Percentiles rank a stretch among this genome's conserved stretches.
Evolutionary conservation across 2,329 filamentous ascomycete genomes (phyloP).

Genomic region (Fonsecaea pedrosoi): DNA sequence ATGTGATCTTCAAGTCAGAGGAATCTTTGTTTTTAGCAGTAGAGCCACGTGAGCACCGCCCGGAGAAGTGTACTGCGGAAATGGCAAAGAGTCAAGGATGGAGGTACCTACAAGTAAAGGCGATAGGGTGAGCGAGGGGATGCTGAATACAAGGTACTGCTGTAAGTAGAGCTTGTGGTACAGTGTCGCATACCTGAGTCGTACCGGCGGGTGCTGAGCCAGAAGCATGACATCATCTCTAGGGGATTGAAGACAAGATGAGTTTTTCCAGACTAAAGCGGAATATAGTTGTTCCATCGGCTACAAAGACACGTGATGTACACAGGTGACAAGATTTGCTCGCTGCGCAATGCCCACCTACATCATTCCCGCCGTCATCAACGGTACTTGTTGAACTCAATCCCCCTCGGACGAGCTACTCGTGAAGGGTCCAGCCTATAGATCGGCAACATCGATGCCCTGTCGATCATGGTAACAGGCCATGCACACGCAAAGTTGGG

Average conservation of each 20-base stretch:
- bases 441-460: slow-evolving; percentile 1
- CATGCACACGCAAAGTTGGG: neutral
- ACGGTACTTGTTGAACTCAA: neutral
- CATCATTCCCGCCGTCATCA: neutral
- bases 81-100: too few species aligned
- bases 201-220: too few species aligned
- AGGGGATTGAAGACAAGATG: neutral
- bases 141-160: too few species aligned
- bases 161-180: too few species aligned
- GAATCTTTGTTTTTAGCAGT: too few species aligned
- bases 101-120: too few species aligned
- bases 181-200: too few species aligned
- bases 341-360: neutral
- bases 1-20: too few species aligned
- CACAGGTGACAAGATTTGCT: neutral
- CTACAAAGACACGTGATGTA: neutral
- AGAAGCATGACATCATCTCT: neutral
- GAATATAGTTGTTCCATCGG: neutral
- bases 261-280: neutral
- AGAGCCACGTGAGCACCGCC: too few species aligned
- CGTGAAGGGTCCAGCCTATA: neutral
- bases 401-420: neutral
- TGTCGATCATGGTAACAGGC: neutral
- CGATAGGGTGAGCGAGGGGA: too few species aligned
- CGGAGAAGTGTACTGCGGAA: too few species aligned